These are phyloP conservation scores for Melaleuca quinquenervia DNA, from an alignment of 345 rosid genomes.

Conservation along the genomic window DNA sequence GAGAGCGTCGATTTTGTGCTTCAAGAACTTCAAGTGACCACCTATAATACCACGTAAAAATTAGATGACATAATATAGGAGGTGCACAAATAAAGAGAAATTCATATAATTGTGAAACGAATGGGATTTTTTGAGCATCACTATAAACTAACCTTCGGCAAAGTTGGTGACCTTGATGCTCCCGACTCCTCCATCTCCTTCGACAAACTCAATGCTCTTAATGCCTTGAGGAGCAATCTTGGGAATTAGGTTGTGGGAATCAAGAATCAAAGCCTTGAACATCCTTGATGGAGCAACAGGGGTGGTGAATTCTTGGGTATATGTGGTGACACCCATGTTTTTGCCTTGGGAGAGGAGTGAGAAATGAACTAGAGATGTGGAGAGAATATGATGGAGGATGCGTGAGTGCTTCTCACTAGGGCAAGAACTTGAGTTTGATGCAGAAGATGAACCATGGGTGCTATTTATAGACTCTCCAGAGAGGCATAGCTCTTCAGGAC, in stretches of 20 bases:
- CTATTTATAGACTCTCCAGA: background rate
- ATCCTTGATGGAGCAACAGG: background rate
- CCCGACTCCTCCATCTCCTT: slow-evolving; percentile 5
- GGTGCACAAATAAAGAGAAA: background rate
- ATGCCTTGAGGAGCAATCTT: background rate
- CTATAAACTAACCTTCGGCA: background rate
- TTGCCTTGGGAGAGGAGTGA: background rate
- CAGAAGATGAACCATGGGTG: background rate
- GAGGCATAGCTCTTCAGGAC: background rate
- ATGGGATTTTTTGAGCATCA: background rate
- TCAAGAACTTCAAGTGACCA: background rate
- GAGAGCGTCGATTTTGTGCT: slow-evolving; percentile 18
- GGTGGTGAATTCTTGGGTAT: background rate
- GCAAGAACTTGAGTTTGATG: background rate
- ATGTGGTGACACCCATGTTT: slow-evolving; percentile 1
- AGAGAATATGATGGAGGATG: background rate
- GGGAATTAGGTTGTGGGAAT: background rate
- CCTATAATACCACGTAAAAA: background rate
- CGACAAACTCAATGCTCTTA: background rate
- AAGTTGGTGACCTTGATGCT: background rate
- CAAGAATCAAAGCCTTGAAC: background rate
- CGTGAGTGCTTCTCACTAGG: background rate
- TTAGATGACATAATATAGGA: background rate
- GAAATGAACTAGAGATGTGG: background rate
- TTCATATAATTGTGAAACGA: background rate